phyloP scores from a whole-genome alignment of 176 grass and related monocot species.

The Urochloa ruziziensis region DNA sequence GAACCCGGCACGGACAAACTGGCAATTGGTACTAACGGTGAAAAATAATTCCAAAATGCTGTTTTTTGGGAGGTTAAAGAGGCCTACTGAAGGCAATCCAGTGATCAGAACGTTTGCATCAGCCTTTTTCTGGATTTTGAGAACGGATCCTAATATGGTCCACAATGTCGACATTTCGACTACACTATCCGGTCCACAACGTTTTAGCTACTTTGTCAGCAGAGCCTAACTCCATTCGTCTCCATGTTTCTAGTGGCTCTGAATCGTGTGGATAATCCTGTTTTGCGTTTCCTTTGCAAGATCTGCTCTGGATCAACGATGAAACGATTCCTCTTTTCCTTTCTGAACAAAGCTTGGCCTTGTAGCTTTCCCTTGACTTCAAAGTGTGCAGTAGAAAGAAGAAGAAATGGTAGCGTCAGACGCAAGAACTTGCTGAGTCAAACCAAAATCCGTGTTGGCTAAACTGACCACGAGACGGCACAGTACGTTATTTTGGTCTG shows the following conservation, averaged over 20 bases:
- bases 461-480: not conserved
- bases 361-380: not conserved
- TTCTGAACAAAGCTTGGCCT: not conserved
- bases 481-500: not conserved
- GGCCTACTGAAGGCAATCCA: not conserved
- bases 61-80: not conserved
- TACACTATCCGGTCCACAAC: not conserved
- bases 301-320: not conserved
- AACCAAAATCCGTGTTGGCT: not conserved
- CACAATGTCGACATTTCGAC: not conserved
- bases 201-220: not conserved
- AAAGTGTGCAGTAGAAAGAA: not conserved
- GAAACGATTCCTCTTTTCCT: not conserved
- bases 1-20: no score
- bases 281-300: not conserved
- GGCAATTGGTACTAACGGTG: not conserved
- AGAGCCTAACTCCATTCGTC: not conserved
- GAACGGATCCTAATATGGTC: constrained; percentile 9
- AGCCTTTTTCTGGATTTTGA: not conserved
- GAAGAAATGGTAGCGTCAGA: not conserved
- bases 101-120: not conserved
- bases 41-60: not conserved
- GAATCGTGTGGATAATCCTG: not conserved
- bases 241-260: not conserved
- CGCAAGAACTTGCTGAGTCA: not conserved